A percentile compares a stretch with the other conserved stretches of the same genome.
phyloP scores from a whole-genome alignment of 352 stramenopile species.

The Phytophthora aleatoria region DNA sequence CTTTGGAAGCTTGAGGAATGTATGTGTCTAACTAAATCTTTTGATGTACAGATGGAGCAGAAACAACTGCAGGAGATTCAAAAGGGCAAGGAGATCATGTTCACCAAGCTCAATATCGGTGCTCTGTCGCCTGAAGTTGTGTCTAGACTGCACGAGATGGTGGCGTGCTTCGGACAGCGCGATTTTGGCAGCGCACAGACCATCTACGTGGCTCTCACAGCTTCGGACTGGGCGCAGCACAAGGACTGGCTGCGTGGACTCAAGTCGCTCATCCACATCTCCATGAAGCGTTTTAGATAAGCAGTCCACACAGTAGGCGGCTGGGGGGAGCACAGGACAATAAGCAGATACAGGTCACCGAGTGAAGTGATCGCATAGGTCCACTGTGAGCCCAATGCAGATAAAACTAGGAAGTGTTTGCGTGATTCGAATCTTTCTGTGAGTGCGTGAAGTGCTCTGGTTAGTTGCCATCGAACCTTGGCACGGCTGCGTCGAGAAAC shows the following conservation, averaged over 20 bases:
- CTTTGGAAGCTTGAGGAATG: not conserved
- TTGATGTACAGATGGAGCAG: constrained; percentile 73
- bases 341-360: constrained; percentile 19
- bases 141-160: constrained; percentile 80
- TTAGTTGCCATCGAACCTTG: too few relatives aligned
- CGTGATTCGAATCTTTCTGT: not conserved
- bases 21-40: constrained; percentile 12
- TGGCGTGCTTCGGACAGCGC: constrained; percentile 71
- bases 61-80: constrained; percentile 88
- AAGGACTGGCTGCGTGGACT: constrained; percentile 98
- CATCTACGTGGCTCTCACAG: constrained; percentile 92
- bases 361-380: constrained; percentile 25
- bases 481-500: too few relatives aligned
- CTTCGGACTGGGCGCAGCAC: constrained; percentile 95
- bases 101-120: constrained; percentile 86
- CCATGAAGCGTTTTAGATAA: constrained; percentile 91
- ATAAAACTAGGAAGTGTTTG: constrained; percentile 22
- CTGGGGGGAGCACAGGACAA: constrained; percentile 7
- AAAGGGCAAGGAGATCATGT: constrained; percentile 87
- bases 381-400: constrained; percentile 14
- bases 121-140: constrained; percentile 76
- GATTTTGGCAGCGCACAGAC: constrained; percentile 80
- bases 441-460: too few relatives aligned
- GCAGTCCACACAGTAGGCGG: constrained; percentile 17
- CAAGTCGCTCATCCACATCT: constrained; percentile 97